Evolutionary conservation across 345 rosid genomes (phyloP).

Genomic region (Nephelium lappaceum): DNA sequence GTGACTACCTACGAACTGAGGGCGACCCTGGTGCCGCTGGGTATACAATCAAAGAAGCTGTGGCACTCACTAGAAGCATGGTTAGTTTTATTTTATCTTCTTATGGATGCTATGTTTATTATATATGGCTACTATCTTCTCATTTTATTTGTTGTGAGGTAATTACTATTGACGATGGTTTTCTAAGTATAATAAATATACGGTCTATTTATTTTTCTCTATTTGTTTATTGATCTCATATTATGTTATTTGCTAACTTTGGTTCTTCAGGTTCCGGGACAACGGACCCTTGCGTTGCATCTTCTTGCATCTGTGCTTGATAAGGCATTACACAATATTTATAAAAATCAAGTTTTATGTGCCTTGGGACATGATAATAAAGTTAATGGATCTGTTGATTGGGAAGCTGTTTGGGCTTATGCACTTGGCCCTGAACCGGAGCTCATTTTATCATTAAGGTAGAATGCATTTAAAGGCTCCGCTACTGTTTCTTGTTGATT

Average conservation of each 20-base stretch:
- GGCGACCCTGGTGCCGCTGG: slow-evolving; percentile 95
- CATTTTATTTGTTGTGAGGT: background rate
- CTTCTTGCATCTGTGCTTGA: slow-evolving; percentile 80
- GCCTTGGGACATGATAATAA: slow-evolving; percentile 28
- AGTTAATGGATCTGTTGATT: slow-evolving; percentile 49
- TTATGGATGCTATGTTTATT: slow-evolving; percentile 9
- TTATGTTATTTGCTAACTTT: slow-evolving; percentile 10
- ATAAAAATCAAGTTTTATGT: slow-evolving; percentile 48
- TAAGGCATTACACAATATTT: slow-evolving; percentile 54
- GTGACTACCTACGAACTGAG: slow-evolving; percentile 82
- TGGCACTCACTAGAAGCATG: slow-evolving; percentile 77
- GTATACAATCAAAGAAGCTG: slow-evolving; percentile 85
- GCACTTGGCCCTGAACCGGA: slow-evolving; percentile 97
- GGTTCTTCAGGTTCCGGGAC: slow-evolving; percentile 76
- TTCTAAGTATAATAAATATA: background rate
- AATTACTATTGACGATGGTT: background rate
- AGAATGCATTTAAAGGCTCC: slow-evolving; percentile 14
- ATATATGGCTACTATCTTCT: slow-evolving; percentile 1
- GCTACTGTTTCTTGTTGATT: slow-evolving; percentile 6
- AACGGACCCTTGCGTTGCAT: slow-evolving; percentile 74
- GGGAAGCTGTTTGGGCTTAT: slow-evolving; percentile 96
- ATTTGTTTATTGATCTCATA: slow-evolving; percentile 3
- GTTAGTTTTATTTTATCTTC: slow-evolving; percentile 44
- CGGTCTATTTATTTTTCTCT: background rate
- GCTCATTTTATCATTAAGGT: slow-evolving; percentile 88